Evolutionary conservation across 305 asterid genomes (phyloP).

Genomic region (Solanum hybrid): DNA sequence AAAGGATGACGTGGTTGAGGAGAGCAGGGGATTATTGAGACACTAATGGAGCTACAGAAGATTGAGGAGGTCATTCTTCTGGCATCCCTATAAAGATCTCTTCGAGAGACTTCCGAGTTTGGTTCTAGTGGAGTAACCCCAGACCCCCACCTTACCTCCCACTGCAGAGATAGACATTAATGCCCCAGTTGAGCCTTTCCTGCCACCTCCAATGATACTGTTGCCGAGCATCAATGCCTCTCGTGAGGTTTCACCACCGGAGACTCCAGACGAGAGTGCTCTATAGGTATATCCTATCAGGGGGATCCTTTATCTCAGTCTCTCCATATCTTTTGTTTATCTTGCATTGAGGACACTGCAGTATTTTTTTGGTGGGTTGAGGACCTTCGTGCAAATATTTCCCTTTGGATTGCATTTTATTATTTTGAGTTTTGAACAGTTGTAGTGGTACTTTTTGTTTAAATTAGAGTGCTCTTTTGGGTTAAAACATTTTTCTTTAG

Average conservation of each 20-base stretch:
- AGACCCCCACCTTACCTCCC: not conserved
- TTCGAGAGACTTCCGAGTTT: not conserved
- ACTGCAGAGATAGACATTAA: not conserved
- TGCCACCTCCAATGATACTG: not conserved
- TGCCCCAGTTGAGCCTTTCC: not conserved
- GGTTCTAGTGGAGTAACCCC: not conserved
- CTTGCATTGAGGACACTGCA: not conserved
- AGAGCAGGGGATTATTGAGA: not conserved
- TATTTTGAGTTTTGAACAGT: too few relatives aligned
- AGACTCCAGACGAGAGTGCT: not conserved
- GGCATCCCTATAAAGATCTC: not conserved
- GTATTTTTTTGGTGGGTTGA: not conserved
- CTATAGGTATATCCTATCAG: not conserved
- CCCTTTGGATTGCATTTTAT: too few relatives aligned
- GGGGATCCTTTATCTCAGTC: not conserved
- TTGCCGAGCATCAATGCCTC: not conserved
- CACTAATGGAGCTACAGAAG: not conserved
- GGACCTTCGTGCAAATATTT: not conserved
- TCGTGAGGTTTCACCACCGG: not conserved
- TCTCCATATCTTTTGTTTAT: not conserved
- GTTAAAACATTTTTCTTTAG: not conserved
- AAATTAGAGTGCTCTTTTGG: not conserved
- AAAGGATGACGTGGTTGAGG: not conserved
- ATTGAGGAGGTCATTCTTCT: not conserved
- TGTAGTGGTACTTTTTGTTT: too few relatives aligned